phyloP scores from a whole-genome alignment of 768 basidiomycete genomes.

The Cyclocybe cylindracea region DNA sequence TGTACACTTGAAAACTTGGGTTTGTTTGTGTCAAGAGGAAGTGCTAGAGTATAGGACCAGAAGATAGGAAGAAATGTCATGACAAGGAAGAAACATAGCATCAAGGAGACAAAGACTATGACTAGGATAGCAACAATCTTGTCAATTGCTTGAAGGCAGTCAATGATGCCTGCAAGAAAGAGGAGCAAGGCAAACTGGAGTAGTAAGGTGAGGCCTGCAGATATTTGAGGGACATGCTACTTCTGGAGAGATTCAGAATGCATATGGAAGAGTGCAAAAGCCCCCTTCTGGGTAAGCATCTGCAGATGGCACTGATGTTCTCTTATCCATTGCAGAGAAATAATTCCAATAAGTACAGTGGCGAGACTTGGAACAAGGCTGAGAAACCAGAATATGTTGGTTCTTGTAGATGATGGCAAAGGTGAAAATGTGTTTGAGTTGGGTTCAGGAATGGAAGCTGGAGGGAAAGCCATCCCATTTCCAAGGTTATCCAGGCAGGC shows the following conservation, averaged over 20 bases:
- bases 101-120: too few relatives aligned
- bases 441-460: not conserved
- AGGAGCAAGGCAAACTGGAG: conserved; percentile 26
- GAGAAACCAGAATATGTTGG: not conserved
- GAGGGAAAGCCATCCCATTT: too few relatives aligned
- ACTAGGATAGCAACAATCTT: not conserved
- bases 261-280: conserved; percentile 17
- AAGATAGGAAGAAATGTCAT: too few relatives aligned
- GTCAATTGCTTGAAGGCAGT: conserved; percentile 11
- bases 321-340: conserved; percentile 6
- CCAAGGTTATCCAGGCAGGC: too few relatives aligned
- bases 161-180: conserved; percentile 24
- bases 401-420: not conserved
- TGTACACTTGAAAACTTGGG: too few relatives aligned
- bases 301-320: not conserved
- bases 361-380: not conserved
- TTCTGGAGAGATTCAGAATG: conserved; percentile 20
- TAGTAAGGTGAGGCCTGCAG: conserved; percentile 20
- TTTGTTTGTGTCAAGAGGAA: too few relatives aligned
- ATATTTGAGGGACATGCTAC: conserved; percentile 23
- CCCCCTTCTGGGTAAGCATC: not conserved
- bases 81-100: too few relatives aligned
- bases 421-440: not conserved
- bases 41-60: too few relatives aligned
- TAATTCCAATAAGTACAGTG: conserved; percentile 4